phyloP scores from a whole-genome alignment of 1,139 yeast genomes.

The Candida freyschussii region DNA sequence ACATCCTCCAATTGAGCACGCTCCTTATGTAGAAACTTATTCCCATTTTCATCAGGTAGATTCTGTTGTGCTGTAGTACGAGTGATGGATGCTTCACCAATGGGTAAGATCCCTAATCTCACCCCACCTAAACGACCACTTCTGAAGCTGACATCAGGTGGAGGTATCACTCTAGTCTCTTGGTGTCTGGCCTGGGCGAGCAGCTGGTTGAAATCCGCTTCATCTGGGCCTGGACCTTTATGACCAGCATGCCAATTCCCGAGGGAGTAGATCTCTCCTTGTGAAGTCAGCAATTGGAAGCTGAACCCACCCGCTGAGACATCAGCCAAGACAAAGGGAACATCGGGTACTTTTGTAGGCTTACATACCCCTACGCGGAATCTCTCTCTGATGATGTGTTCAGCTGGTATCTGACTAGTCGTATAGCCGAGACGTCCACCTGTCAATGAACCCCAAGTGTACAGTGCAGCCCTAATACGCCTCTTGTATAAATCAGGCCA shows the following conservation, averaged over 20 bases:
- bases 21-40: too few relatives aligned
- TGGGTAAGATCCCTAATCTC: too few relatives aligned
- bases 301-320: conserved; percentile 65
- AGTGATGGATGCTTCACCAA: too few relatives aligned
- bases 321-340: conserved; percentile 39
- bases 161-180: conserved; percentile 4
- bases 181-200: conserved; percentile 11
- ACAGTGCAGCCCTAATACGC: conserved; percentile 42
- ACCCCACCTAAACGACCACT: too few relatives aligned
- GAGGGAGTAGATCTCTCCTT: conserved; percentile 50
- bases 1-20: conserved; percentile 10
- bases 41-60: too few relatives aligned
- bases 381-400: conserved; percentile 29
- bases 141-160: conserved; percentile 2
- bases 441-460: conserved; percentile 59
- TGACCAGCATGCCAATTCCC: conserved; percentile 48
- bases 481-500: conserved; percentile 50
- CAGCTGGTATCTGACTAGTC: conserved; percentile 11
- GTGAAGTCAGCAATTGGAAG: conserved; percentile 52
- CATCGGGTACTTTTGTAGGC: conserved; percentile 39
- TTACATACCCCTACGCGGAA: conserved; percentile 36
- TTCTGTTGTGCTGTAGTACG: too few relatives aligned
- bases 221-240: conserved; percentile 31
- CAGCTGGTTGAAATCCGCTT: conserved; percentile 30
- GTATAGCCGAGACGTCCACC: conserved; percentile 55